These are phyloP conservation scores for cucumber (Cucumis sativus) DNA, from an alignment of 306 rosid genomes.

Conservation along the genomic window Cucumber_9930_V3 NC_026659.2:11842001-11842500, in stretches of 20 bases:
- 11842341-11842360: too few species aligned
- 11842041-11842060: background rate
- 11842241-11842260: too few species aligned
- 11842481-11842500: background rate
- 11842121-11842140: background rate
- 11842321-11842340: too few species aligned
- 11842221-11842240: background rate
- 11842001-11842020: background rate
- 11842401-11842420: too few species aligned
- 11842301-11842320: too few species aligned
- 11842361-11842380: too few species aligned
- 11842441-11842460: too few species aligned
- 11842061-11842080: background rate
- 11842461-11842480: background rate
- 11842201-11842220: background rate
- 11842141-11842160: background rate
- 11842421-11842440: too few species aligned
- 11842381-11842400: too few species aligned
- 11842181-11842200: background rate
- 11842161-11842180: background rate
- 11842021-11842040: background rate
- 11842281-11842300: too few species aligned
- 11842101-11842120: background rate
- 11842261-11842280: too few species aligned
- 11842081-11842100: background rate